Percentiles rank a stretch among this genome's conserved stretches.
Conservation (phyloP, 78 protist species). For the Tieghemostelium lacteum region DNA sequence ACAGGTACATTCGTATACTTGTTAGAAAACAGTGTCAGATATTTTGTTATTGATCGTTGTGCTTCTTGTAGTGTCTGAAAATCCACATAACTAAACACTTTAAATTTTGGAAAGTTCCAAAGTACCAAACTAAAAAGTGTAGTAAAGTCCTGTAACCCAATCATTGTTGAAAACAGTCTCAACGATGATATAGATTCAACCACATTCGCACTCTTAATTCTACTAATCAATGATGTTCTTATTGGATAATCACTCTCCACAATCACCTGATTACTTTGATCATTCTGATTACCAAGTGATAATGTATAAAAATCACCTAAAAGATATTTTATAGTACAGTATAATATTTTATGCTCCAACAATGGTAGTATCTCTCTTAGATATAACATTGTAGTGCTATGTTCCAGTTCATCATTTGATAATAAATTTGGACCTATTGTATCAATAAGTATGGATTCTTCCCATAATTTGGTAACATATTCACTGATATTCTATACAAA, state of each 20-base stretch:
- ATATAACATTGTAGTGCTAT: conserved; percentile 57
- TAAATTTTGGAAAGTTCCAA: conserved; percentile 18
- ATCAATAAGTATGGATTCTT: conserved; percentile 63
- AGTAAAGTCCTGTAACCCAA: conserved; percentile 48
- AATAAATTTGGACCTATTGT: conserved; percentile 61
- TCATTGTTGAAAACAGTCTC: conserved; percentile 56
- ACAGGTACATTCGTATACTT: conserved; percentile 45
- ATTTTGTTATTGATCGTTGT: conserved; percentile 59
- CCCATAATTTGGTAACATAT: conserved; percentile 67
- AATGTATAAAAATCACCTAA: conserved; percentile 15
- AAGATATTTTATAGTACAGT: conserved; percentile 36
- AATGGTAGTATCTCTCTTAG: conserved; percentile 59
- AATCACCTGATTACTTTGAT: not conserved
- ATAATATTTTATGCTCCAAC: conserved; percentile 20
- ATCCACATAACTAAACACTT: conserved; percentile 19
- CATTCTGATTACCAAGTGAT: not conserved
- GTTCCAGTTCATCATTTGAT: conserved; percentile 7
- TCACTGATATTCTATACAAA: conserved; percentile 42
- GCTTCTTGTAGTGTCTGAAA: conserved; percentile 20
- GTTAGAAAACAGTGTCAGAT: conserved; percentile 41
- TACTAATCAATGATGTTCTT: conserved; percentile 32
- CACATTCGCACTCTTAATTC: conserved; percentile 48
- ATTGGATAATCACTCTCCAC: conserved; percentile 28
- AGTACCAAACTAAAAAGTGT: conserved; percentile 37
- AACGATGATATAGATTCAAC: conserved; percentile 40